phyloP scores from a whole-genome alignment of 2,329 filamentous ascomycete species.

The Knoxdaviesia proteae region DNA sequence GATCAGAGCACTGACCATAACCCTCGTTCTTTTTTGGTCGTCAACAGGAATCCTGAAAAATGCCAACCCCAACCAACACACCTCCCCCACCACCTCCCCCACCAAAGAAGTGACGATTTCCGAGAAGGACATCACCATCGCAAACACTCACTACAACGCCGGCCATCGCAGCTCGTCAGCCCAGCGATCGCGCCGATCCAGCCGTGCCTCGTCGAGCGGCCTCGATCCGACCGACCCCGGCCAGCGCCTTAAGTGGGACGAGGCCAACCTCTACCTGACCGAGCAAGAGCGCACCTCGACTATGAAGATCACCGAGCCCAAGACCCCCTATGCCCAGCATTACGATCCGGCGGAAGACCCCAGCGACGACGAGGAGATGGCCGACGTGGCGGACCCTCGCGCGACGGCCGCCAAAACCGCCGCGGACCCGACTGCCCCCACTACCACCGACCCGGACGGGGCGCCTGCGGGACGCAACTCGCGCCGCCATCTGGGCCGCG shows the following conservation, averaged over 20 bases:
- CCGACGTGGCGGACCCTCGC: constrained; percentile 17
- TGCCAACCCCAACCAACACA: constrained; percentile 32
- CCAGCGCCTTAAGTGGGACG: constrained; percentile 88
- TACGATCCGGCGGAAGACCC: constrained; percentile 83
- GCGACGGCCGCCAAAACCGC: constrained; percentile 25
- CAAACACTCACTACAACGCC: constrained; percentile 88
- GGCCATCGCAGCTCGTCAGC: constrained; percentile 58
- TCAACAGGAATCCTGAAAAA: constrained; percentile 78
- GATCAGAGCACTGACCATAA: too few species aligned
- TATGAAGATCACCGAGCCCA: constrained; percentile 98
- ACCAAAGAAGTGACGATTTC: constrained; percentile 17
- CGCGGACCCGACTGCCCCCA: constrained; percentile 36
- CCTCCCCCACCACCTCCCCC: constrained; percentile 33
- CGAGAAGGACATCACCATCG: constrained; percentile 74
- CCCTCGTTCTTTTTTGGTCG: too few species aligned
- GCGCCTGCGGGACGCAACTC: constrained; percentile 6
- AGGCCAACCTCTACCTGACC: constrained; percentile 90
- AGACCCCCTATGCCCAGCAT: constrained; percentile 85
- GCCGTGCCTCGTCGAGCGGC: constrained; percentile 55
- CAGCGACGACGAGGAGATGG: constrained; percentile 54
- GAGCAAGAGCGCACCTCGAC: constrained; percentile 89
- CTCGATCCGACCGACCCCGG: constrained; percentile 32
- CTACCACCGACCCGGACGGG: constrained; percentile 6
- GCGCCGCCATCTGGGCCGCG: constrained; percentile 6
- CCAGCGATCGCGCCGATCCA: constrained; percentile 16